Percentiles rank a stretch among this genome's conserved stretches.
Evolutionary conservation across 2,329 filamentous ascomycete genomes (phyloP).

Genomic region (Juglanconis oblonga): DNA sequence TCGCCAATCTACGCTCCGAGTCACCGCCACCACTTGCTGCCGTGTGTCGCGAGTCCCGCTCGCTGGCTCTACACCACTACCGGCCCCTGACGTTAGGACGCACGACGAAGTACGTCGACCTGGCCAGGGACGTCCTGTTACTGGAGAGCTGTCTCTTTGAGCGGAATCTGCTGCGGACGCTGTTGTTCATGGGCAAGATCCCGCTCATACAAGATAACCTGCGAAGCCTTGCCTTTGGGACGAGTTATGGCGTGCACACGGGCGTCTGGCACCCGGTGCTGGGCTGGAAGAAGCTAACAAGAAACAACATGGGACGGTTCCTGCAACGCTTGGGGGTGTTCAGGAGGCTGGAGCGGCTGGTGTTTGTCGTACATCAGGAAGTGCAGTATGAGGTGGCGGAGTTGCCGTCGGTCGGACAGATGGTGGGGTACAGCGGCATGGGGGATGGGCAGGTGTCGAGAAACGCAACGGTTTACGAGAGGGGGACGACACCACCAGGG

Average conservation of each 20-base stretch:
- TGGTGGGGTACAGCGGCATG: neutral
- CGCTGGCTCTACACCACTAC: constrained; percentile 40
- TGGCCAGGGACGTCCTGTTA: constrained; percentile 42
- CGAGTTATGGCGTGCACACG: constrained; percentile 43
- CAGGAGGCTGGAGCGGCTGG: constrained; percentile 35
- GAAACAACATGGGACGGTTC: constrained; percentile 41
- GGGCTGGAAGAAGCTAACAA: constrained; percentile 39
- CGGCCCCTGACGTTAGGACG: constrained; percentile 40
- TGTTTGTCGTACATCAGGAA: constrained; percentile 46
- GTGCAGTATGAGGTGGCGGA: constrained; percentile 42
- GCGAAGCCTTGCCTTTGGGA: constrained; percentile 41
- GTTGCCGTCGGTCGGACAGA: constrained; percentile 22
- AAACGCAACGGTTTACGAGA: constrained; percentile 11
- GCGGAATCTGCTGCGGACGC: constrained; percentile 42
- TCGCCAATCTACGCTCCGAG: constrained; percentile 43
- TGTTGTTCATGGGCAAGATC: constrained; percentile 45
- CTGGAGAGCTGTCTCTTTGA: constrained; percentile 47
- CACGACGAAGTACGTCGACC: constrained; percentile 46
- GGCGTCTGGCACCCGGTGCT: constrained; percentile 44
- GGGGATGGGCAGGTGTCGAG: constrained; percentile 11
- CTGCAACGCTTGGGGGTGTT: constrained; percentile 40
- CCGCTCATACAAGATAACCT: constrained; percentile 39
- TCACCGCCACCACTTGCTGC: constrained; percentile 41
- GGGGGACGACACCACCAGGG: constrained; percentile 18
- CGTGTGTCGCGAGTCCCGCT: constrained; percentile 43